Evolutionary conservation across 2,329 filamentous ascomycete genomes (phyloP).

Genomic region (Elsinoe fawcettii): DNA sequence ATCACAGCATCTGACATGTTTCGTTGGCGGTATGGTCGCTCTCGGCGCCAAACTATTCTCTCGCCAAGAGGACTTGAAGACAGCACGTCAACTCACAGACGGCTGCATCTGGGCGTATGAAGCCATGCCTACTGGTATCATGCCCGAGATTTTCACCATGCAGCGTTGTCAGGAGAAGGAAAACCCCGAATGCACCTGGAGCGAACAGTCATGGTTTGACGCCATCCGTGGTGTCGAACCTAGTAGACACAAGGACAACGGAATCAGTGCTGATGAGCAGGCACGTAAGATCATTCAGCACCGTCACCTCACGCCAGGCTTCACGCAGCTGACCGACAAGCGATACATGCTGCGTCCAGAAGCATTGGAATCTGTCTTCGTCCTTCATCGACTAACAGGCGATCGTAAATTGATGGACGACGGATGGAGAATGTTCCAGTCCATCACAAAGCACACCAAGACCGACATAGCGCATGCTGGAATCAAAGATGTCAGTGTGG

Average conservation of each 20-base stretch:
- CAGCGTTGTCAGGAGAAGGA: conserved; percentile 37
- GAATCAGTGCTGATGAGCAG: conserved; percentile 15
- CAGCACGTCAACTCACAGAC: conserved; percentile 52
- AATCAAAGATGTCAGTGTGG: conserved; percentile 54
- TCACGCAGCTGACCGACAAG: conserved; percentile 47
- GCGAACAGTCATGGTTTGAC: conserved; percentile 39
- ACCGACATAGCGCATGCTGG: conserved; percentile 57
- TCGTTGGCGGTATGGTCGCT: conserved; percentile 62
- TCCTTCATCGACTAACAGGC: conserved; percentile 67
- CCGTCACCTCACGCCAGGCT: conserved; percentile 47
- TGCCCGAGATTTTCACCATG: conserved; percentile 52
- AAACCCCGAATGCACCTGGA: conserved; percentile 33
- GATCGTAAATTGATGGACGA: conserved; percentile 57
- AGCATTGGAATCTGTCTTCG: conserved; percentile 72
- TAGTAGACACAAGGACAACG: conserved; percentile 21
- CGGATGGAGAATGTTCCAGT: conserved; percentile 67
- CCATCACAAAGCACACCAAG: conserved; percentile 53
- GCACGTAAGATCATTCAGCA: conserved; percentile 31
- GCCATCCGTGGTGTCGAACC: conserved; percentile 31
- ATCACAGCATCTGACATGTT: conserved; percentile 60
- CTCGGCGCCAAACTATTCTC: conserved; percentile 57
- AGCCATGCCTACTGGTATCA: conserved; percentile 50
- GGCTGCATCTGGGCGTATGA: conserved; percentile 59
- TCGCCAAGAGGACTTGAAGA: conserved; percentile 46
- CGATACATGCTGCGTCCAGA: conserved; percentile 65